Evolutionary conservation across 306 rosid genomes (phyloP).

Genomic region (Fagus crenata): DNA sequence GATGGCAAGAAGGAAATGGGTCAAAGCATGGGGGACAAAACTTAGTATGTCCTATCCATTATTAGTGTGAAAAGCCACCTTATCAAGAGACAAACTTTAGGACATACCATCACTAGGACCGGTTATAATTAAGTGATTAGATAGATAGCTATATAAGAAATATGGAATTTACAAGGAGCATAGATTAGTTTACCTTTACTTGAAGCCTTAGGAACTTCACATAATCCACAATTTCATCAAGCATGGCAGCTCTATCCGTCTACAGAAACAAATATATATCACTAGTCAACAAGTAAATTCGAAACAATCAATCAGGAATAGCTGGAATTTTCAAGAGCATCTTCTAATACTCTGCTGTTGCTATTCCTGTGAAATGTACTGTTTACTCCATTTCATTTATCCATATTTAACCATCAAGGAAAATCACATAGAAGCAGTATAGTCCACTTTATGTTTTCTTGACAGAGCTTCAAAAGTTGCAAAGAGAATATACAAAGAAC

Average conservation of each 20-base stretch:
- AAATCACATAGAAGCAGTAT: not conserved
- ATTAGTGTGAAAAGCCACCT: not conserved
- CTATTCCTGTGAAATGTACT: not conserved
- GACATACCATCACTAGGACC: not conserved
- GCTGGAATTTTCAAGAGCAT: not conserved
- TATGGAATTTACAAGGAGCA: constrained; percentile 18
- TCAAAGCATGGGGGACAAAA: not conserved
- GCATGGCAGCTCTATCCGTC: constrained; percentile 98
- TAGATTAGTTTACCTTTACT: constrained; percentile 64
- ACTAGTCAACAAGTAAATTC: not conserved
- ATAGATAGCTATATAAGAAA: not conserved
- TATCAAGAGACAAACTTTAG: not conserved
- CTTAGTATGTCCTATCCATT: not conserved
- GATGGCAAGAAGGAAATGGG: not conserved
- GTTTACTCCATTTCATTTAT: not conserved
- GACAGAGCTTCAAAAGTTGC: not conserved
- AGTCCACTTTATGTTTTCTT: not conserved
- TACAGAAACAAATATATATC: constrained; percentile 24
- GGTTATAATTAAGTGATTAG: not conserved
- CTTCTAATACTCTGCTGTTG: not conserved
- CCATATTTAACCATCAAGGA: not conserved
- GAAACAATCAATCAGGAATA: not conserved
- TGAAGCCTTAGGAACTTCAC: constrained; percentile 96
- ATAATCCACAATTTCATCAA: constrained; percentile 92
- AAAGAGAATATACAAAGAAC: not conserved